Percentiles rank a stretch among this genome's conserved stretches.
Conservation (phyloP, 495 filamentous ascomycete genomes). For the Beverwykella pulmonaria region DNA sequence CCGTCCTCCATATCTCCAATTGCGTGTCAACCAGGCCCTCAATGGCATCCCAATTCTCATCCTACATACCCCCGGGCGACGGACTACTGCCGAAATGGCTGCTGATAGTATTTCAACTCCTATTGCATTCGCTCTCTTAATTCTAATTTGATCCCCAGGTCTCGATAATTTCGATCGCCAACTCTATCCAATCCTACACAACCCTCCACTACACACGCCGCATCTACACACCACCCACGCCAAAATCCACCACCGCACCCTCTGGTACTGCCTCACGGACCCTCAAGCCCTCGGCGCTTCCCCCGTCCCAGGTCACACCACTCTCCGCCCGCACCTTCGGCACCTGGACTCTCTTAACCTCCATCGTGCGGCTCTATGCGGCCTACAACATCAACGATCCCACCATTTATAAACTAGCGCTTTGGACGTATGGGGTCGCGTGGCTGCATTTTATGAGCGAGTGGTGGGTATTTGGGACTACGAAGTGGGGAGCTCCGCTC, state of each 20-base stretch:
- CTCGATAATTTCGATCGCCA: constrained; percentile 74
- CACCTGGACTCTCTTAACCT: constrained; percentile 82
- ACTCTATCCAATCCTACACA: constrained; percentile 77
- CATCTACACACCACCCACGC: constrained; percentile 63
- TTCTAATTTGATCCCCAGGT: constrained; percentile 55
- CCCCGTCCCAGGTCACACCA: constrained; percentile 58
- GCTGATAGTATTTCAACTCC: constrained; percentile 54
- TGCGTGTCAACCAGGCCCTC: background rate
- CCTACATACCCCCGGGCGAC: constrained; percentile 49
- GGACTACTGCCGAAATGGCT: constrained; percentile 71
- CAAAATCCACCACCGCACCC: constrained; percentile 49
- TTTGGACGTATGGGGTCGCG: constrained; percentile 81
- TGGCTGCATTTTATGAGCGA: constrained; percentile 80
- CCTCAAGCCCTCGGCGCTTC: constrained; percentile 38
- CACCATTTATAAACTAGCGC: constrained; percentile 71
- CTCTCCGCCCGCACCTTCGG: constrained; percentile 85
- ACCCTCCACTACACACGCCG: constrained; percentile 73
- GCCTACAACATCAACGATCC: constrained; percentile 79
- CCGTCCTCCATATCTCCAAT: background rate
- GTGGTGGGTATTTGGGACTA: constrained; percentile 73
- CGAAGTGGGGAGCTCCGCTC: constrained; percentile 68
- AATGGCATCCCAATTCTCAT: constrained; percentile 5
- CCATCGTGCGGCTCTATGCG: constrained; percentile 78
- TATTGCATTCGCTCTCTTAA: constrained; percentile 11
- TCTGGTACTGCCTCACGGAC: constrained; percentile 43